phyloP scores from a whole-genome alignment of 1,284 basidiomycete species.

The Irpex rosettiformis region DNA sequence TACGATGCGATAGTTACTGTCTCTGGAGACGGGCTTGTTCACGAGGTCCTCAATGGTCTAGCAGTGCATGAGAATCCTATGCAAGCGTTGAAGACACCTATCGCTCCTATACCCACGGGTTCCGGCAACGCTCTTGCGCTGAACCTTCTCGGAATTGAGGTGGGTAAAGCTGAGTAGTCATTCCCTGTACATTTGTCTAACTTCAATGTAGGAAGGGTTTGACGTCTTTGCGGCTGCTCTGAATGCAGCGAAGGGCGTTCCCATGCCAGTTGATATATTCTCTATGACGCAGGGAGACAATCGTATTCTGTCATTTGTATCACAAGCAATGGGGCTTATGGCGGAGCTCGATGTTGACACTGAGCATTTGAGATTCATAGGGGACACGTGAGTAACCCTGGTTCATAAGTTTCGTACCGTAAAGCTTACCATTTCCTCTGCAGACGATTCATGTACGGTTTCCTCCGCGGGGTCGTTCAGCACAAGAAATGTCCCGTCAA shows the following conservation, averaged over 20 bases:
- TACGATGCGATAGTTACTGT: constrained; percentile 82
- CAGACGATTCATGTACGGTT: constrained; percentile 82
- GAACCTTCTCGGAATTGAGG: constrained; percentile 70
- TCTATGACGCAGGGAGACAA: constrained; percentile 70
- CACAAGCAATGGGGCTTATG: constrained; percentile 86
- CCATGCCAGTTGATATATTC: constrained; percentile 80
- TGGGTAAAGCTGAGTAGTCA: constrained; percentile 25
- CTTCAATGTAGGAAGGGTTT: constrained; percentile 54
- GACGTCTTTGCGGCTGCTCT: constrained; percentile 75
- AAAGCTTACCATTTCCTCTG: background rate
- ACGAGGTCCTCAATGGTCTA: constrained; percentile 93
- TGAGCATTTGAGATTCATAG: constrained; percentile 89
- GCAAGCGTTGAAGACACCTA: constrained; percentile 71
- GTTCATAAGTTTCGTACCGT: background rate
- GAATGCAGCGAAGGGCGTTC: constrained; percentile 83
- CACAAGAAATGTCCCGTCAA: constrained; percentile 69
- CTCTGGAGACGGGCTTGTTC: constrained; percentile 88
- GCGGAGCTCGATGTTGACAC: constrained; percentile 90
- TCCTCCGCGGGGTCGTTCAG: constrained; percentile 70
- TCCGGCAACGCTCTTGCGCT: constrained; percentile 80
- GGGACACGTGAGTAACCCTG: constrained; percentile 45
- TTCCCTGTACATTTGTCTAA: background rate
- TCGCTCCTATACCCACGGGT: constrained; percentile 88
- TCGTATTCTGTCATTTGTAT: constrained; percentile 84
- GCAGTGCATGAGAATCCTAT: constrained; percentile 67